Evolutionary conservation across 139 green algal species (phyloP).

Genomic region (Chlamydomonas schloesseri): DNA sequence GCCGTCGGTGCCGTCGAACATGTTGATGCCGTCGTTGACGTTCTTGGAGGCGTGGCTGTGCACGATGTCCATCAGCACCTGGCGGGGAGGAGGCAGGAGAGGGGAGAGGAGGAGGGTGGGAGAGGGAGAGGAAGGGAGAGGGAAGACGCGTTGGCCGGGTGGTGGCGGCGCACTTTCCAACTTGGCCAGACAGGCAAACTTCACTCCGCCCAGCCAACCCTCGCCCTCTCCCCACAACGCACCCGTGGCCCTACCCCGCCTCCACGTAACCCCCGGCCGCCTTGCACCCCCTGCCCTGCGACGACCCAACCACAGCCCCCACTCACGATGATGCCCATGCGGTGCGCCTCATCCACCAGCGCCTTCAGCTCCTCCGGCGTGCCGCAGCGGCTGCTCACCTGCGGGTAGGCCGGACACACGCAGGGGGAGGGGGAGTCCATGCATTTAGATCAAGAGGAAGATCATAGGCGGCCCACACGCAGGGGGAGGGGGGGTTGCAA

Average conservation of each 20-base stretch:
- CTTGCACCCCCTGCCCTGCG: not conserved
- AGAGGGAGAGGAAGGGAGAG: no score
- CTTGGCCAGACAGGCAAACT: no score
- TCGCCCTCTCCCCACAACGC: no score
- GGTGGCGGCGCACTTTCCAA: no score
- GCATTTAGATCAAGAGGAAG: no score
- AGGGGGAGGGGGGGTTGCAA: no score
- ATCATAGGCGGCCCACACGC: no score
- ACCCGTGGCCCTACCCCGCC: not conserved
- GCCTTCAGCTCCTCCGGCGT: conserved; percentile 98
- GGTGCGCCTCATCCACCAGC: conserved; percentile 65
- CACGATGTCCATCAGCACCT: conserved; percentile 56
- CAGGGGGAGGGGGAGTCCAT: no score
- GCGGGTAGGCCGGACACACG: no score
- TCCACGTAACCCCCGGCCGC: no score
- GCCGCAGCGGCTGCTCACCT: conserved; percentile 88
- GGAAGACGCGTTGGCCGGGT: no score
- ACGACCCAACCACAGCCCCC: not conserved
- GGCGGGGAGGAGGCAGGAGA: not conserved
- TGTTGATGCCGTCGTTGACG: conserved; percentile 98
- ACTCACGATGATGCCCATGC: conserved; percentile 24
- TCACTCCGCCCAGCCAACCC: no score
- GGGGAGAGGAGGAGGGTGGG: not conserved
- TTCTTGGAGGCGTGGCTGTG: conserved; percentile 93
- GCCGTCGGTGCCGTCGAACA: conserved; percentile 97